Conservation (phyloP, 73 alveolate genomes). For the Urostyla sp. region DNA sequence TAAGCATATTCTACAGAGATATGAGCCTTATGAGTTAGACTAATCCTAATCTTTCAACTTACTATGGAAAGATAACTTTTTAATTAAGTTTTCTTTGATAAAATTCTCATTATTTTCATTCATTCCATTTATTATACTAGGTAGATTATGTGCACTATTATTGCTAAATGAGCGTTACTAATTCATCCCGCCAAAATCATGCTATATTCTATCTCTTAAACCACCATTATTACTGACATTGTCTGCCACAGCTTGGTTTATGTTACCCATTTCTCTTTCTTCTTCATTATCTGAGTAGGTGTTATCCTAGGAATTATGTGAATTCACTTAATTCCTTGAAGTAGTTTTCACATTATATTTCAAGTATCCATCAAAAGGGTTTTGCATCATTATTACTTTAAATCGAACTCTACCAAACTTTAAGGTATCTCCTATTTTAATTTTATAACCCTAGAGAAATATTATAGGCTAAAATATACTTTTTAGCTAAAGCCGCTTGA, state of each 20-base stretch:
- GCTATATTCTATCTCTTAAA: neutral
- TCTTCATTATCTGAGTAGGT: conserved; percentile 49
- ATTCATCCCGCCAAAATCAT: neutral
- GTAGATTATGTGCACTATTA: neutral
- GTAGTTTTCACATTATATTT: neutral
- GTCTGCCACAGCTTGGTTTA: neutral
- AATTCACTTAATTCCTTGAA: neutral
- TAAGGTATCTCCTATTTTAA: conserved; percentile 54
- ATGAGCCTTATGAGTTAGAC: conserved; percentile 4
- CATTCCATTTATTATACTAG: neutral
- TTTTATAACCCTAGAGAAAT: conserved; percentile 38
- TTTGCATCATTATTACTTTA: conserved; percentile 55
- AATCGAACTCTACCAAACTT: conserved; percentile 70
- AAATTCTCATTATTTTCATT: neutral
- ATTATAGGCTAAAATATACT: neutral
- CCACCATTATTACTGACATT: neutral
- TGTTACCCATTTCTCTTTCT: neutral
- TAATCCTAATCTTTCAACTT: neutral
- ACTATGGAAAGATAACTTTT: conserved; percentile 1
- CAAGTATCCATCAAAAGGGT: conserved; percentile 28
- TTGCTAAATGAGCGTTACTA: neutral
- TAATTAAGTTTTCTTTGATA: neutral
- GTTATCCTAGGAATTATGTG: conserved; percentile 1
- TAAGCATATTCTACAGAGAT: conserved; percentile 68
- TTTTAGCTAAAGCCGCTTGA: neutral